Evolutionary conservation across 495 filamentous ascomycete species (phyloP).

Genomic region (Trichoderma asperelloides): DNA sequence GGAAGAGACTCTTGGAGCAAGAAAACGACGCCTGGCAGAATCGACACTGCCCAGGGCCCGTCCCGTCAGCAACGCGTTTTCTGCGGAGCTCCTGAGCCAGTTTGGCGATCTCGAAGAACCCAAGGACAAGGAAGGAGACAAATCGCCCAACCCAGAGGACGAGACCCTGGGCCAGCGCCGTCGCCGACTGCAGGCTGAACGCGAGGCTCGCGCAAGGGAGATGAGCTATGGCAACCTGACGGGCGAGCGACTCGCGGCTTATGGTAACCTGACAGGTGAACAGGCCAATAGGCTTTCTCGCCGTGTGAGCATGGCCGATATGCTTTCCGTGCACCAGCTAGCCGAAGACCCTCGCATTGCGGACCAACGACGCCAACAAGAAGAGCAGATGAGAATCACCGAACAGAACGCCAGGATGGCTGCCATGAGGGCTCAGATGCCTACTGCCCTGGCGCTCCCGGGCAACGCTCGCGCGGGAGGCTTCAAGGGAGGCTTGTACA

Average conservation of each 20-base stretch:
- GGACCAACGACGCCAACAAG: conserved; percentile 24
- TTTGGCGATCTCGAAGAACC: conserved; percentile 44
- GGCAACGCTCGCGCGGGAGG: conserved; percentile 30
- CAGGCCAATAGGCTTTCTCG: conserved; percentile 23
- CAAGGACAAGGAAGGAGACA: conserved; percentile 18
- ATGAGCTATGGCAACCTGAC: conserved; percentile 23
- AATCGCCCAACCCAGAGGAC: conserved; percentile 37
- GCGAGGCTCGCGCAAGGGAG: conserved; percentile 44
- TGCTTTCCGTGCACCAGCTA: conserved; percentile 41
- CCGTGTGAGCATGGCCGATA: conserved; percentile 59
- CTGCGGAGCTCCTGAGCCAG: conserved; percentile 67
- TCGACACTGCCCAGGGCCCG: conserved; percentile 41
- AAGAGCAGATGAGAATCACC: conserved; percentile 27
- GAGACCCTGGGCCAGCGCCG: conserved; percentile 87
- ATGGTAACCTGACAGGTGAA: conserved; percentile 14
- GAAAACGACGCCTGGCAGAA: conserved; percentile 58
- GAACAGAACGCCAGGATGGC: conserved; percentile 34
- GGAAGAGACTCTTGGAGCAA: conserved; percentile 70
- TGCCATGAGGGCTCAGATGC: conserved; percentile 32
- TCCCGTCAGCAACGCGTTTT: conserved; percentile 65
- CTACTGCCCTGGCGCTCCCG: conserved; percentile 22
- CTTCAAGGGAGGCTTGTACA: conserved; percentile 43
- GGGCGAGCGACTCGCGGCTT: conserved; percentile 18
- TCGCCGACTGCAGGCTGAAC: conserved; percentile 67
- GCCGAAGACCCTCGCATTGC: conserved; percentile 28